Conservation (phyloP, 2,329 filamentous ascomycete species). For the Chaetomium olivaceum region DNA sequence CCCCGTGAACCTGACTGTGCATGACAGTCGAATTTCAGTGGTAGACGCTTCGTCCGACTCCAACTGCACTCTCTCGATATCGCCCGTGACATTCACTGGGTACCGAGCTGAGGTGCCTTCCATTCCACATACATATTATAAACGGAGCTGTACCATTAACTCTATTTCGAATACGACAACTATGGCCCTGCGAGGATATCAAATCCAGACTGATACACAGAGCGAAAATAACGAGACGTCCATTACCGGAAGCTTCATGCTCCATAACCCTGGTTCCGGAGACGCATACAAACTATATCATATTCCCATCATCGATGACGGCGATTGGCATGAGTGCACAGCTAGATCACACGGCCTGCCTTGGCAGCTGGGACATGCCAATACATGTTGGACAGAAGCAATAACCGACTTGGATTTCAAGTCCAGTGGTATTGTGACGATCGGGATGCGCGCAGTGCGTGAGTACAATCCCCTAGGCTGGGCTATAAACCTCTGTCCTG, state of each 20-base stretch:
- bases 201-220: not conserved
- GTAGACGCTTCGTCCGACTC: not conserved
- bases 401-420: not conserved
- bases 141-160: slow-evolving; percentile 1
- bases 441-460: not conserved
- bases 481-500: not conserved
- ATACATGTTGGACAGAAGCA: not conserved
- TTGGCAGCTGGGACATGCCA: not conserved
- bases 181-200: not conserved
- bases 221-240: not conserved
- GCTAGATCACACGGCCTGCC: not conserved
- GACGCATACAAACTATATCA: not conserved
- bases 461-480: not conserved
- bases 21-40: not conserved
- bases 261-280: not conserved
- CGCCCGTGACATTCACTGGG: not conserved
- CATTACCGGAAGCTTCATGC: not conserved
- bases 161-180: not conserved
- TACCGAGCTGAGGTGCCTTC: not conserved
- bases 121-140: slow-evolving; percentile 2
- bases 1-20: not conserved
- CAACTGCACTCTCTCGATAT: not conserved
- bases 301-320: slow-evolving; percentile 1
- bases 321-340: slow-evolving; percentile 1
- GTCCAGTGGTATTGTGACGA: slow-evolving; percentile 7